Conservation (phyloP, 2,329 filamentous ascomycete genomes). For the Sporothrix brunneoviolacea region DNA sequence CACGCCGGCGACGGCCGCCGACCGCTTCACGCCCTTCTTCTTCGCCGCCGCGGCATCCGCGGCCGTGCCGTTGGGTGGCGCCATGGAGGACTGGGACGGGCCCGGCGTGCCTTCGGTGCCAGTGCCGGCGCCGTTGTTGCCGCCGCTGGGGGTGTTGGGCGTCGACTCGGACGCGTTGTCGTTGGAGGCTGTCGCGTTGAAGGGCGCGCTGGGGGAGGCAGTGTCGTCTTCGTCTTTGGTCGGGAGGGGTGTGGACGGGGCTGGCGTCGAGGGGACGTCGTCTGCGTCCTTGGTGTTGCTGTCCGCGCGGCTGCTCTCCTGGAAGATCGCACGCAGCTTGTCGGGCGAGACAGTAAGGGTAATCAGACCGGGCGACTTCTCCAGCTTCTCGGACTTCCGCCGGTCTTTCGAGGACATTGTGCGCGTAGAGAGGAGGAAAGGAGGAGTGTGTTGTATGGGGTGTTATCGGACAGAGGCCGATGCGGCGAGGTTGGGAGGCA, state of each 20-base stretch:
- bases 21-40: slow-evolving; percentile 69
- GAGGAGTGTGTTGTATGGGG: no score
- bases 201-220: slow-evolving; percentile 32
- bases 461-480: no score
- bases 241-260: slow-evolving; percentile 18
- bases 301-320: slow-evolving; percentile 29
- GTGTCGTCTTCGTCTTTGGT: slow-evolving; percentile 30
- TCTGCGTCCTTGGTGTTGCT: background rate
- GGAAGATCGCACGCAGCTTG: slow-evolving; percentile 41
- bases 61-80: slow-evolving; percentile 38
- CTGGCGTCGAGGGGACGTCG: slow-evolving; percentile 28
- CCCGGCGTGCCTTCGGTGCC: slow-evolving; percentile 49
- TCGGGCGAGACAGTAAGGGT: slow-evolving; percentile 47
- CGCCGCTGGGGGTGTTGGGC: slow-evolving; percentile 45
- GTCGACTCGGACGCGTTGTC: slow-evolving; percentile 56
- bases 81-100: slow-evolving; percentile 47
- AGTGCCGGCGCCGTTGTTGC: background rate
- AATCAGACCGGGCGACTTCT: slow-evolving; percentile 32
- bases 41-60: slow-evolving; percentile 57
- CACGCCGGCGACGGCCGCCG: slow-evolving; percentile 48
- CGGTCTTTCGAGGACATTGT: slow-evolving; percentile 33
- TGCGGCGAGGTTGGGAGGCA: no score
- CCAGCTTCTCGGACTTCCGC: slow-evolving; percentile 34
- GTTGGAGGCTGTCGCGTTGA: slow-evolving; percentile 52
- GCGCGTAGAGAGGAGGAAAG: background rate